A percentile compares a stretch with the other conserved stretches of the same genome.
Conservation (phyloP, 768 basidiomycete species). For the Kwoniella mangroviensis region DNA sequence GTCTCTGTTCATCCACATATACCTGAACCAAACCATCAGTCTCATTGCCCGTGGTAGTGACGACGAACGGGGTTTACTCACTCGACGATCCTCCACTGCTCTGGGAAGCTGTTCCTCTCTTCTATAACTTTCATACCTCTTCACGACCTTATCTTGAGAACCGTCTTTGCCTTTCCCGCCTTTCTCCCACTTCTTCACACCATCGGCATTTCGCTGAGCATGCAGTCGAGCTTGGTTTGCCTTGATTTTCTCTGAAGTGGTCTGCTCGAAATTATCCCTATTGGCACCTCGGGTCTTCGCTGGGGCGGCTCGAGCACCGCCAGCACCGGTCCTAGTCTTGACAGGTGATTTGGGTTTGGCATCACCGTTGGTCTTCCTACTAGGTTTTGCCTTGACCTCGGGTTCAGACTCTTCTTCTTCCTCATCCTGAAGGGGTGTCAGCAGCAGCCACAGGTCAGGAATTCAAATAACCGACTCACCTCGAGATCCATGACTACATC, state of each 20-base stretch:
- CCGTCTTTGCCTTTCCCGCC: constrained; percentile 74
- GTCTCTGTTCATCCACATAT: constrained; percentile 84
- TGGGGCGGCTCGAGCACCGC: constrained; percentile 81
- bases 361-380: constrained; percentile 68
- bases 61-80: constrained; percentile 59
- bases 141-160: constrained; percentile 91
- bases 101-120: constrained; percentile 86
- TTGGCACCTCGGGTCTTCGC: constrained; percentile 83
- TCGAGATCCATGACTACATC: constrained; percentile 68
- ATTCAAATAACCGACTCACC: constrained; percentile 22
- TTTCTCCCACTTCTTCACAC: constrained; percentile 80
- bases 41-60: constrained; percentile 4
- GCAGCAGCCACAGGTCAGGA: background rate
- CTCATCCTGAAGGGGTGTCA: constrained; percentile 63
- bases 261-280: constrained; percentile 79
- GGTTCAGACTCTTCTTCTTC: constrained; percentile 42
- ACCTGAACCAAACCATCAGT: constrained; percentile 64
- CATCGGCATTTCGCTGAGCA: constrained; percentile 72
- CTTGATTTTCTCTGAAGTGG: constrained; percentile 74
- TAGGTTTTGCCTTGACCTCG: constrained; percentile 63
- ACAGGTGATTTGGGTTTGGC: constrained; percentile 46
- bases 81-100: constrained; percentile 78
- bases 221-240: constrained; percentile 89
- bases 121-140: constrained; percentile 94
- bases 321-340: constrained; percentile 55